Evolutionary conservation across 192 early-diverging fungal genomes (phyloP), one percentile per base, ranked within the genome.

Genomic region (Entomortierella chlamydospora): DNA sequence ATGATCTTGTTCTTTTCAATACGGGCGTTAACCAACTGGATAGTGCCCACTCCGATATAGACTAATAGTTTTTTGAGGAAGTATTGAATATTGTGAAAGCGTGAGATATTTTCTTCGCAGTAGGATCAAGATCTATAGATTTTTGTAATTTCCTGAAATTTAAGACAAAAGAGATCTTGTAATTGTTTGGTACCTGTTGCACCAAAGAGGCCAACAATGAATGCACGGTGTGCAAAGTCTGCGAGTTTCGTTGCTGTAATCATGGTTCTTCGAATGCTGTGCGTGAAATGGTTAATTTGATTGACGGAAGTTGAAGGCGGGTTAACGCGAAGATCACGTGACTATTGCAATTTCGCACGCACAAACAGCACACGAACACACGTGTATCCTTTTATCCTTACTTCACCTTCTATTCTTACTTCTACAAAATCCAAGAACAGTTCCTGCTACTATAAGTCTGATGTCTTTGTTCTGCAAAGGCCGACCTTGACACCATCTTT

Each of bases 1-100:
- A 79, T 69, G 34, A 70, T 55, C 57, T 70, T 79, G 58, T 79
- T 79, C 76, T 79, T 79, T 47, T 79, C 76, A 33, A 79, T 56
- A 61, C 76, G 76, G n/a, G 67, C 76, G 28, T 79, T 79, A 37
- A 79, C 76, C 49, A 79, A 56, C 52, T 79, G 76, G 18, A 79
- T 42, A 23, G 76, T 79, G 51, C 76, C 76, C 12, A 79, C 68
- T 34, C 76, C 76, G 50, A 79, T 64, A 55, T 79, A 79, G 17
- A 79, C 76, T 79, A 64, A 12, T 20, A 13, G 56, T 42, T 43
- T 17, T 15, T 30, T n/a, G 39, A 41, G 11, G 15, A 18, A 20
- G 15, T 15, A 18, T 30, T 23, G 11, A 39, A 34, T 52, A n/a
- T 22, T 42, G 6, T 37, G 34, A 37, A 37, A 37, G 10, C 34